Percentiles rank a stretch among this genome's conserved stretches.
Evolutionary conservation across 495 filamentous ascomycete species (phyloP).

Genomic region (Darksidea phi): DNA sequence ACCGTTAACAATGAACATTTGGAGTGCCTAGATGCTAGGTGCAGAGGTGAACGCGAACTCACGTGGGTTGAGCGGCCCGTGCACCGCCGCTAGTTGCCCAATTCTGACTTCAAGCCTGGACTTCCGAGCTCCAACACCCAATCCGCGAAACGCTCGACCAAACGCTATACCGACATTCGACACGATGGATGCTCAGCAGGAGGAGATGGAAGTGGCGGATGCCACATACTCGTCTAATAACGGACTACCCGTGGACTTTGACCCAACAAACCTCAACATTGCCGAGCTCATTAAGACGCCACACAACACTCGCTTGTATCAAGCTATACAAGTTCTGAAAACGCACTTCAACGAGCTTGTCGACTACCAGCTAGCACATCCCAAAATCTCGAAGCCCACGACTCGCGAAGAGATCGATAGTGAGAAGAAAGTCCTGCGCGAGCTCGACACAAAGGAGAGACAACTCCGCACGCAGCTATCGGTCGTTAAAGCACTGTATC

Average conservation of each 20-base stretch:
- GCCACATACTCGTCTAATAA: no score
- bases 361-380: constrained; percentile 17
- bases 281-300: constrained; percentile 8
- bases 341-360: constrained; percentile 6
- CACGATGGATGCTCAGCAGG: no score
- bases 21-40: no score
- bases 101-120: no score
- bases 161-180: no score
- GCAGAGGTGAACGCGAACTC: no score
- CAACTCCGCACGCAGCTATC: constrained; percentile 74
- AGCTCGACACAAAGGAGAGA: constrained; percentile 75
- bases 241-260: no score
- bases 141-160: no score
- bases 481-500: constrained; percentile 78
- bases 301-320: constrained; percentile 20
- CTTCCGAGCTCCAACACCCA: no score
- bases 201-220: no score
- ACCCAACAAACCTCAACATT: neutral
- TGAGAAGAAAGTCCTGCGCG: constrained; percentile 52
- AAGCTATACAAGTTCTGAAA: constrained; percentile 16
- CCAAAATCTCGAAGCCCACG: neutral
- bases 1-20: no score
- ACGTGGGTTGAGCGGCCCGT: no score
- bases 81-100: neutral
- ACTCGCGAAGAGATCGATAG: constrained; percentile 21